These are phyloP conservation scores for Iris pallida DNA, from an alignment of 116 monocot genomes.

Conservation along the genomic window DNA sequence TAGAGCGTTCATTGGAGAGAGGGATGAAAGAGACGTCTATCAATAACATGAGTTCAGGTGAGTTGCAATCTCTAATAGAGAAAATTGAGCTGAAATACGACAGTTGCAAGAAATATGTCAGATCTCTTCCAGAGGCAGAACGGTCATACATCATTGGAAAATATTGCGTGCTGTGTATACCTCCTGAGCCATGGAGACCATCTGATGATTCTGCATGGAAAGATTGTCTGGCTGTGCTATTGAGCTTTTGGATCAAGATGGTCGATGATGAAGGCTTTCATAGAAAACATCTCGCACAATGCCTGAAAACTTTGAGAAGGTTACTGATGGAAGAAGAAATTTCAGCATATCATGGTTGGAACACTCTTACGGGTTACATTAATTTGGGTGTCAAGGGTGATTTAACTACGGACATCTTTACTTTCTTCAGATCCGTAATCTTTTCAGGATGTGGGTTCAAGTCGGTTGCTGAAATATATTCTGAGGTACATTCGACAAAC, in stretches of 20 bases:
- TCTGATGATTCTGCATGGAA: constrained; percentile 39
- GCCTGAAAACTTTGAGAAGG: constrained; percentile 45
- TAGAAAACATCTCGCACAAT: constrained; percentile 23
- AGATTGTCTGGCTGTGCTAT: constrained; percentile 28
- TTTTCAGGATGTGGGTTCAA: constrained; percentile 64
- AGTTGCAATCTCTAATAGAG: constrained; percentile 35
- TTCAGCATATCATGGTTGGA: constrained; percentile 56
- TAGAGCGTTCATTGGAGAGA: constrained; percentile 43
- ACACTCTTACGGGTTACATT: constrained; percentile 33
- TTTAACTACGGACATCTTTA: constrained; percentile 25
- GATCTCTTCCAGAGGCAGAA: constrained; percentile 40
- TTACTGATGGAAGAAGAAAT: constrained; percentile 47
- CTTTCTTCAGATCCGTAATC: constrained; percentile 54
- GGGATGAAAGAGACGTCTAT: constrained; percentile 18
- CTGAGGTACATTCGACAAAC: constrained; percentile 13
- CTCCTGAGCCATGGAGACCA: constrained; percentile 21
- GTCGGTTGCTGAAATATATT: constrained; percentile 39
- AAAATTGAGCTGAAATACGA: constrained; percentile 54
- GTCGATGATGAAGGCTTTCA: constrained; percentile 23
- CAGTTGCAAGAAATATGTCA: constrained; percentile 60
- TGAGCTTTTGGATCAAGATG: constrained; percentile 71
- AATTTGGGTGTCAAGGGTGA: constrained; percentile 20
- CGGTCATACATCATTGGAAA: constrained; percentile 34
- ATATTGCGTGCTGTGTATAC: constrained; percentile 48
- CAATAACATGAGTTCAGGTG: constrained; percentile 21